Evolutionary conservation across 352 stramenopile species (phyloP), one percentile per base, ranked within the genome.

Genomic region (Globisporangium nagaii): DNA sequence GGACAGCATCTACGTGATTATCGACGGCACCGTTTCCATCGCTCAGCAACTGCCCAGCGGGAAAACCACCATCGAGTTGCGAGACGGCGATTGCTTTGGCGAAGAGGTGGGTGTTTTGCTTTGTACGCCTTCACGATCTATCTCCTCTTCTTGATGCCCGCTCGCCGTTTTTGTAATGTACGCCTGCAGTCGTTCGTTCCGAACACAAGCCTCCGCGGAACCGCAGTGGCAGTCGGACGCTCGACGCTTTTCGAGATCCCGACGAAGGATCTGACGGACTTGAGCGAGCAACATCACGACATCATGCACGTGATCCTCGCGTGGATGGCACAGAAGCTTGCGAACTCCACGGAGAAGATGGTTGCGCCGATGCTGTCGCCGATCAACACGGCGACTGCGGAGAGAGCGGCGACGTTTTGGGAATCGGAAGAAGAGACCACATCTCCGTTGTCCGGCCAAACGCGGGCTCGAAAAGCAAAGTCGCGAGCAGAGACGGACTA

Each of bases 251-350:
- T 93, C 39, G 65, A 88, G 47, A 88, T 93, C 50, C 65, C 76
- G 15, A 84, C 79, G 0, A 86, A 85, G 45, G 81, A 93, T 34
- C 68, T 93, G 1, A 63, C 90, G 13, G 84, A 92, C 44, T 58
- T 92, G 44, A 88, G 81, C 42, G 79, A 92, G 45, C 63, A 88
- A 10, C 84, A 94, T 41, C 66, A 83, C 20, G 83, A 94, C 37
- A 80, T 94, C 28, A 88, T 94, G 81, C 79, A 90, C 40, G 75
- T 91, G 1, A 60, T 92, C 12, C 56, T 94, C n/a, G 75, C 79
- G 20, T 94, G 81, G 84, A 63, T 94, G 22, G 72, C 81, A 1
- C 70, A 86, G 36, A 89, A 86, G 31, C 64, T 91, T 17, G 74
- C 81, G 2, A 74, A 71, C n/a, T 73, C 73, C 8, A 89, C 76